Evolutionary conservation across 177 flowering plant species (phyloP), one percentile per base, ranked within the genome.

Genomic region (Vitis hybrid): DNA sequence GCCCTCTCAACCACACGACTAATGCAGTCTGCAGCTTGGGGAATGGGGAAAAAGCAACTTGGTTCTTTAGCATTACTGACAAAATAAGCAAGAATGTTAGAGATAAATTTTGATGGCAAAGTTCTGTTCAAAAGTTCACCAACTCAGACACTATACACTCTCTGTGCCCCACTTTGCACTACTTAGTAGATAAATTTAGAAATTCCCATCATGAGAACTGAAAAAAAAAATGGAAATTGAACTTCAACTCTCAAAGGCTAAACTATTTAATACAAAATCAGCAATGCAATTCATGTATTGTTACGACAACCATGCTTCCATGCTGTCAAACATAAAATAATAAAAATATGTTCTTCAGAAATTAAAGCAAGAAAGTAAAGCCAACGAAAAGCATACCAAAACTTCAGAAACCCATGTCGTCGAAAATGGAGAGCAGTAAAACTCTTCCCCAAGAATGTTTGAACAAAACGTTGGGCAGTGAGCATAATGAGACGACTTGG

Each of bases 11-110:
- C 93, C 64, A 89, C 82, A 52, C 79, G 85, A 67, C 77, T 84
- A 22, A 96, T 90, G 85, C 99, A 96, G 48, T 86, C 89, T 18
- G 99, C 98, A 59, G 97, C 97, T 85, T 96, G 99, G 65, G 99
- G 99, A 75, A 96, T 76, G 50, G 99, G 97, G 69, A 78, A 92
- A 72, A 93, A 96, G 86, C 99, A 96, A 71, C 99, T 96, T 68
- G 89, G 87, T 22, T 75, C 67, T 66, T 96, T 96, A 9, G 81
- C 90, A 82, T 96, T 96, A 86, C 99, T 96, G 92, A 64, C 51
- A 71, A 67, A 50, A 75, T 26, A 69, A 60, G 50, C 58, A 75
- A 61, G 45, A 39, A 50, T 49, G 72, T 68, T 58, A 73, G 33
- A 48, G 20, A 3, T 60, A 57, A 1, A 67, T 33, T 22, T 15